Evolutionary conservation across 75 land plant genomes (phyloP), one percentile per base, ranked within the genome.

Genomic region (Selaginella tamariscina): DNA sequence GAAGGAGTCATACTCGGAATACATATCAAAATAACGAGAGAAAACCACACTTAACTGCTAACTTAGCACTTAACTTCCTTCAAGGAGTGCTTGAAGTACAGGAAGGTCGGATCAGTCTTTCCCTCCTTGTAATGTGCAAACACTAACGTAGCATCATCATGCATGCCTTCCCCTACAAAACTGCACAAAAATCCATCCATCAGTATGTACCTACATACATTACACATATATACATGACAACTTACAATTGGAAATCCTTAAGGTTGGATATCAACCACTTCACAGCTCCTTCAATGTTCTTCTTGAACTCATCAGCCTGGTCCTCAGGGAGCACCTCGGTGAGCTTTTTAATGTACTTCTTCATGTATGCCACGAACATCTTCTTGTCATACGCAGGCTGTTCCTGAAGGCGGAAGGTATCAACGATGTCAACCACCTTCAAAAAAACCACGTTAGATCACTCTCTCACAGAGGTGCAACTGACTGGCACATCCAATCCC

Each of bases 81-180:
- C 82, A 85, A 65, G 28, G 70, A 73, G 57, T 77, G 66, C 30
- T 64, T 76, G 56, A 85, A 77, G 74, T 82, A 85, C 54, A 91
- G 64, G 69, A 91, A 91, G 2, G 97, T 87, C 5, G 89, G 89
- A 65, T 85, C 82, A 33, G 89, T 33, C 24, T 79, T 76, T 18
- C 88, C 89, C 0, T 87, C 89, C 72, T 87, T 87, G 80, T 87
- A 87, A 75, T 91, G 88, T 18, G 96, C 93, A 73, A 88, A 88
- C 1, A 91, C 96, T 62, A 80, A 20, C 31, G 78, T 63, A 21
- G 75, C 75, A 56, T 91, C 96, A 57, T 88, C 93, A 29, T 85
- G 80, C 96, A 91, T 91, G 82, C 96, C 83, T 78, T 91, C 96
- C 0, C 96, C 96, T 13, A 91, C 89, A 68, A 91, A 91, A 54